phyloP scores from a whole-genome alignment of 1,139 yeast species.

The Meyerozyma elateridarum region DNA sequence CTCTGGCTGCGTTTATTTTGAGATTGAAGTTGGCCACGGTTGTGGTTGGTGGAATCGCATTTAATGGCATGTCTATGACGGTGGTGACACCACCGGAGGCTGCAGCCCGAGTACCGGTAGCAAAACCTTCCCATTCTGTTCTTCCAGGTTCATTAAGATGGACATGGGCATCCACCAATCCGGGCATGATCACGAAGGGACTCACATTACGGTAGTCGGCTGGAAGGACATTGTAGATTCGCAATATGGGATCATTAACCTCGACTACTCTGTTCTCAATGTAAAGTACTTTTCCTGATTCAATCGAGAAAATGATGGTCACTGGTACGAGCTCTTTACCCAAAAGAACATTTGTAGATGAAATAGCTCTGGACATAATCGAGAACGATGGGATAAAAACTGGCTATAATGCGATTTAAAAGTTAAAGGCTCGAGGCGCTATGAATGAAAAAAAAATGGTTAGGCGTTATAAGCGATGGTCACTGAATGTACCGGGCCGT shows the following conservation, averaged over 20 bases:
- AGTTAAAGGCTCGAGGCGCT: no score
- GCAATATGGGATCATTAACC: slow-evolving; percentile 33
- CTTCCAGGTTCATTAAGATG: slow-evolving; percentile 93
- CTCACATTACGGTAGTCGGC: slow-evolving; percentile 49
- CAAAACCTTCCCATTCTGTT: slow-evolving; percentile 96
- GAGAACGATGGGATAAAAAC: no score
- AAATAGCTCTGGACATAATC: slow-evolving; percentile 56
- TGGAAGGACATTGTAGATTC: slow-evolving; percentile 38
- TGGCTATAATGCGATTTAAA: no score
- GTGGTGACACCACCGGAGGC: slow-evolving; percentile 96
- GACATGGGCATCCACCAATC: slow-evolving; percentile 89
- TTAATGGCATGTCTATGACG: slow-evolving; percentile 92
- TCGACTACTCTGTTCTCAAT: slow-evolving; percentile 32
- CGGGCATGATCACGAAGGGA: slow-evolving; percentile 74
- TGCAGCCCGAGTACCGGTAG: slow-evolving; percentile 87
- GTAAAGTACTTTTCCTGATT: slow-evolving; percentile 61
- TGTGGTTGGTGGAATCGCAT: slow-evolving; percentile 94
- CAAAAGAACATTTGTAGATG: slow-evolving; percentile 62
- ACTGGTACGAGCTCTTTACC: slow-evolving; percentile 53
- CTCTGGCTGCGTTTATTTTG: slow-evolving; percentile 73
- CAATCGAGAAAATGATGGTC: slow-evolving; percentile 58
- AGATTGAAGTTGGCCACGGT: slow-evolving; percentile 68
- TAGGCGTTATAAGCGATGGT: no score
- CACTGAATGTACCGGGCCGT: no score
- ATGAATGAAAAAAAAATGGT: no score